phyloP scores from a whole-genome alignment of 345 rosid species.

The Lepidium didymum region DNA sequence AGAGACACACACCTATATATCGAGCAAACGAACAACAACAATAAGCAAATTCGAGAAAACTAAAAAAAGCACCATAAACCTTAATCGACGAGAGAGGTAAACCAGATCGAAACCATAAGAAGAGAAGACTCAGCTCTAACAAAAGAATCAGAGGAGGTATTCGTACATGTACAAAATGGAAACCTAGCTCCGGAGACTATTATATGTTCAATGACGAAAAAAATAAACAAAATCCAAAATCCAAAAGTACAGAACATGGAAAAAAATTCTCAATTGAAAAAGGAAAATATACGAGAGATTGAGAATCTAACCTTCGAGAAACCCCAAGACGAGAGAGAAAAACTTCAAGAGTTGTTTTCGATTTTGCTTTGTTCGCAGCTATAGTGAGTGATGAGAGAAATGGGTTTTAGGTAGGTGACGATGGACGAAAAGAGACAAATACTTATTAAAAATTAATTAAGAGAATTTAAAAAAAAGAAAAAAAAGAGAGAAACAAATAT shows the following conservation, averaged over 20 bases:
- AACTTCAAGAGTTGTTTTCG: neutral
- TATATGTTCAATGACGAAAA: no score
- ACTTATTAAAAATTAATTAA: neutral
- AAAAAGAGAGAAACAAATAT: neutral
- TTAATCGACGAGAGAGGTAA: neutral
- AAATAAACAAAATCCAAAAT: no score
- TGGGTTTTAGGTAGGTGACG: conserved; percentile 21
- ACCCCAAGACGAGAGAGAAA: neutral
- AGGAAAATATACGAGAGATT: neutral
- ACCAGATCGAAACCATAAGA: neutral
- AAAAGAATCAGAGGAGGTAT: neutral
- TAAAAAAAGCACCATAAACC: neutral
- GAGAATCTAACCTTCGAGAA: conserved; percentile 13
- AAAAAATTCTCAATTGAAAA: neutral
- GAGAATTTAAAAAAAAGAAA: no score
- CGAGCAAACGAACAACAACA: neutral
- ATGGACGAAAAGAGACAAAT: neutral
- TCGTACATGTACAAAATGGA: neutral
- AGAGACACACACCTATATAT: neutral
- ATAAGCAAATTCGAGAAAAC: neutral
- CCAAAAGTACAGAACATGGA: neutral
- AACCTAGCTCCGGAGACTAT: neutral
- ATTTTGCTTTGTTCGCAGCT: neutral
- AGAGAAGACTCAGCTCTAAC: neutral
- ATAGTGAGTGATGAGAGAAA: neutral